These are phyloP conservation scores for Trypanosoma rangeli DNA, from an alignment of 208 protist species.

Conservation along the genomic window DNA sequence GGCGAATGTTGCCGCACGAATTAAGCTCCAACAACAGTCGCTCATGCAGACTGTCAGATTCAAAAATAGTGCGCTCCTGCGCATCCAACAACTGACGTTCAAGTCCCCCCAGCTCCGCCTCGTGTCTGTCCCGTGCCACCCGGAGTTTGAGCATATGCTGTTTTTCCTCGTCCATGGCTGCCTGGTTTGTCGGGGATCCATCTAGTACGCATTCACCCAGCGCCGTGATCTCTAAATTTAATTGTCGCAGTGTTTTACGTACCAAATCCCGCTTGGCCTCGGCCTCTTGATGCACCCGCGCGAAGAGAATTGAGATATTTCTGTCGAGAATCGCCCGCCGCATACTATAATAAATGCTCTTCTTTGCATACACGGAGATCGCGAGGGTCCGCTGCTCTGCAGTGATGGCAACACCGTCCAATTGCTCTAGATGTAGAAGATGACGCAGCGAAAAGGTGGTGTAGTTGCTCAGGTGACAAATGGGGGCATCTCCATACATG, in stretches of 20 bases:
- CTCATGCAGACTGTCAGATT: slow-evolving; percentile 38
- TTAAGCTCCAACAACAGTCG: slow-evolving; percentile 81
- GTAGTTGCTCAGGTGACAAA: slow-evolving; percentile 95
- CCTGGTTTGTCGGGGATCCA: not conserved
- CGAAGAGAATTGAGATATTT: slow-evolving; percentile 65
- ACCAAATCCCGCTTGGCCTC: slow-evolving; percentile 20
- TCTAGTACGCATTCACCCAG: not conserved
- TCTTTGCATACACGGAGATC: slow-evolving; percentile 90
- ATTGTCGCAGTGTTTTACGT: slow-evolving; percentile 25
- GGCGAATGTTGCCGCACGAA: slow-evolving; percentile 88
- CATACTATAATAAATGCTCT: slow-evolving; percentile 96
- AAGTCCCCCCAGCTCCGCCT: slow-evolving; percentile 57
- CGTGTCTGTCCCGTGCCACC: slow-evolving; percentile 62
- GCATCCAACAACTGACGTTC: slow-evolving; percentile 40
- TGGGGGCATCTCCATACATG: slow-evolving; percentile 91
- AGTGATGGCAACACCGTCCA: slow-evolving; percentile 83
- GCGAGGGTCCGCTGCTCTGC: slow-evolving; percentile 80
- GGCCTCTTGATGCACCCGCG: slow-evolving; percentile 29
- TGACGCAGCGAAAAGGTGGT: slow-evolving; percentile 88
- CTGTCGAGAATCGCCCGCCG: slow-evolving; percentile 88
- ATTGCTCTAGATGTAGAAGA: slow-evolving; percentile 52
- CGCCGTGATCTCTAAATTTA: slow-evolving; percentile 31
- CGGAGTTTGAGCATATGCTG: slow-evolving; percentile 27
- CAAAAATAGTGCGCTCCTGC: slow-evolving; percentile 34
- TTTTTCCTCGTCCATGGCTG: slow-evolving; percentile 3